Evolutionary conservation across 2,329 filamentous ascomycete genomes (phyloP).

Genomic region (Scleromitrula shiraiana): DNA sequence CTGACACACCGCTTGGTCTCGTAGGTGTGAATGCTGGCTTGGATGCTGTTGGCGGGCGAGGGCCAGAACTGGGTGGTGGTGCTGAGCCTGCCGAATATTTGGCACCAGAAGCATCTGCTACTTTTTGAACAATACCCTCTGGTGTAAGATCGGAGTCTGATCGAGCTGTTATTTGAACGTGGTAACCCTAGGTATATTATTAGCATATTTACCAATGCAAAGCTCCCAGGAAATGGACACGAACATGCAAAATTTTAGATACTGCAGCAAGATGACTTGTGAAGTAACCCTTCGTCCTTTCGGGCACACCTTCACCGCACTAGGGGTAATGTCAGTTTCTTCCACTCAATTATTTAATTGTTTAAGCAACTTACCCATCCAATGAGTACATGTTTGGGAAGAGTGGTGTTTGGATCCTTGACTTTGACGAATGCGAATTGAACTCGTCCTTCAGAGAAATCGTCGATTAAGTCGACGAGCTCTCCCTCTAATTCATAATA

Average conservation of each 20-base stretch:
- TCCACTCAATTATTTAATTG: background rate
- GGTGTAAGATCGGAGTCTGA: slow-evolving; percentile 84
- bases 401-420: slow-evolving; percentile 82
- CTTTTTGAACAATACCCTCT: slow-evolving; percentile 84
- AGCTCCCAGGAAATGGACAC: slow-evolving; percentile 15
- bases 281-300: slow-evolving; percentile 97
- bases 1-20: slow-evolving; percentile 33
- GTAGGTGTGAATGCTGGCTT: slow-evolving; percentile 92
- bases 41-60: slow-evolving; percentile 60
- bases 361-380: slow-evolving; percentile 55
- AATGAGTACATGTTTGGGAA: slow-evolving; percentile 89
- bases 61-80: slow-evolving; percentile 38
- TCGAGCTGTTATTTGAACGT: slow-evolving; percentile 93
- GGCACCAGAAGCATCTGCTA: slow-evolving; percentile 86
- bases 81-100: slow-evolving; percentile 75
- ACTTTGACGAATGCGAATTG: slow-evolving; percentile 97
- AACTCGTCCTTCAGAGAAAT: slow-evolving; percentile 92
- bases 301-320: slow-evolving; percentile 97
- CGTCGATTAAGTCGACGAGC: slow-evolving; percentile 79
- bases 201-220: slow-evolving; percentile 2
- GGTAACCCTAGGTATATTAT: slow-evolving; percentile 58
- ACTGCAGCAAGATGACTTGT: slow-evolving; percentile 88
- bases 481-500: slow-evolving; percentile 63
- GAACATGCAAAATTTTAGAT: slow-evolving; percentile 78
- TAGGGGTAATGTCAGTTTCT: slow-evolving; percentile 27